phyloP scores from a whole-genome alignment of 2,329 filamentous ascomycete genomes.

The Fusarium longipes region DNA sequence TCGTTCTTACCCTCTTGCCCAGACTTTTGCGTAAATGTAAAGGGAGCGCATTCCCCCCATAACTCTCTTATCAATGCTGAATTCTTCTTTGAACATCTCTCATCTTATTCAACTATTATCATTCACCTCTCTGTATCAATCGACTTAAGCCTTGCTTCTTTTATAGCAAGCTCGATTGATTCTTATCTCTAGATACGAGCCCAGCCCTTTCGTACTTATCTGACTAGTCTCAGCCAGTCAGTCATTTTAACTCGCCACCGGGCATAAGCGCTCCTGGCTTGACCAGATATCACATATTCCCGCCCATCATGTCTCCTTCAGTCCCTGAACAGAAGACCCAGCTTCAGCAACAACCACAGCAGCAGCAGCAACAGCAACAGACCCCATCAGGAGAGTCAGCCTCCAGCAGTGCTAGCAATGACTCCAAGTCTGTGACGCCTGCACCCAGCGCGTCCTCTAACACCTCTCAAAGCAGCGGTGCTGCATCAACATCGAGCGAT shows the following conservation, averaged over 20 bases:
- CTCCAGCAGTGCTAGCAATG: conserved; percentile 56
- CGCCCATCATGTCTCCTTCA: conserved; percentile 50
- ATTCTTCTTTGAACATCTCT: conserved; percentile 44
- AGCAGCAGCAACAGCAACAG: conserved; percentile 38
- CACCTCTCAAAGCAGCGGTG: conserved; percentile 56
- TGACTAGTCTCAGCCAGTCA: conserved; percentile 30
- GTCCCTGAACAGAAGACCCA: conserved; percentile 43
- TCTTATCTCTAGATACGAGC: neutral
- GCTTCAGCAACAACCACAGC: conserved; percentile 40
- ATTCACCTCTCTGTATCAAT: conserved; percentile 12
- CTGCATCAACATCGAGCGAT: conserved; percentile 55
- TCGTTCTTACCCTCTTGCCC: conserved; percentile 52
- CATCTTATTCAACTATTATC: conserved; percentile 25
- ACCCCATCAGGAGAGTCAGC: conserved; percentile 46
- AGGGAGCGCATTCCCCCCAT: conserved; percentile 51
- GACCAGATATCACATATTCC: conserved; percentile 36
- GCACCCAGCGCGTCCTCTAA: conserved; percentile 62
- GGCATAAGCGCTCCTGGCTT: conserved; percentile 24
- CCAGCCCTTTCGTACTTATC: conserved; percentile 18
- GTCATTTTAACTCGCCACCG: conserved; percentile 6
- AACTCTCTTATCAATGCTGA: conserved; percentile 36
- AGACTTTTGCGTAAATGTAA: conserved; percentile 52
- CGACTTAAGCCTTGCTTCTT: conserved; percentile 12
- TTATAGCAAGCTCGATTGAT: neutral
- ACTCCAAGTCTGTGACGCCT: conserved; percentile 65